These are phyloP conservation scores for Ceratocystis alfenasii DNA, from an alignment of 2,329 filamentous ascomycete species.

Conservation along the genomic window DNA sequence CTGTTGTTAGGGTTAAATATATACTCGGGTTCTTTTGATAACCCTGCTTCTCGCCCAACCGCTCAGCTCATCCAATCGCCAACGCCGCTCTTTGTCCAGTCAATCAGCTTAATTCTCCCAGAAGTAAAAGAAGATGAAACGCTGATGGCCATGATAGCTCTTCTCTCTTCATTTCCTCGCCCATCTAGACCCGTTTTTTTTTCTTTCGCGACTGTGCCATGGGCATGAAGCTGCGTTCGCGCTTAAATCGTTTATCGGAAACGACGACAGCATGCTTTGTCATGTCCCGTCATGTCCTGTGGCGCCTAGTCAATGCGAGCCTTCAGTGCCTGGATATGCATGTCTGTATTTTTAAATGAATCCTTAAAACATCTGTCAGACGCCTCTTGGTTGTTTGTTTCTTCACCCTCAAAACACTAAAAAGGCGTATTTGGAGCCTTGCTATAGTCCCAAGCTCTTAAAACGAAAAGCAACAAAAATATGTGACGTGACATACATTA, in stretches of 20 bases:
- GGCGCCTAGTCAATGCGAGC: not conserved
- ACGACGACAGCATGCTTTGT: not conserved
- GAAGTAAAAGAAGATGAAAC: too few relatives aligned
- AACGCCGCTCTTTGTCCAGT: too few relatives aligned
- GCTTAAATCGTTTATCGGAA: not conserved
- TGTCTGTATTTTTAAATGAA: not conserved
- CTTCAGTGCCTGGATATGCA: not conserved
- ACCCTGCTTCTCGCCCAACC: too few relatives aligned
- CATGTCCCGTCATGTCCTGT: too few relatives aligned
- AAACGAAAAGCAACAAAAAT: not conserved
- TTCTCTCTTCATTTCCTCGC: too few relatives aligned
- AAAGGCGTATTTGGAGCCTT: not conserved
- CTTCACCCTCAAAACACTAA: not conserved
- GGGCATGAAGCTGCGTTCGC: not conserved
- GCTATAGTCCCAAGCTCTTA: not conserved
- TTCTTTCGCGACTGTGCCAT: not conserved
- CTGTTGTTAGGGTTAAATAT: too few relatives aligned
- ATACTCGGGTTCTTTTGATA: too few relatives aligned
- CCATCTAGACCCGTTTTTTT: not conserved
- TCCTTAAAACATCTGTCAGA: not conserved
- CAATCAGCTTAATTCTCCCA: too few relatives aligned
- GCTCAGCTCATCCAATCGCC: too few relatives aligned
- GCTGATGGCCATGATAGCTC: too few relatives aligned
- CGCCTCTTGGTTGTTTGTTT: not conserved
- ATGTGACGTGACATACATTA: not conserved